Base-by-base conservation (phyloP, 2,329 filamentous ascomycete species). In the Clonostachys solani region DNA sequence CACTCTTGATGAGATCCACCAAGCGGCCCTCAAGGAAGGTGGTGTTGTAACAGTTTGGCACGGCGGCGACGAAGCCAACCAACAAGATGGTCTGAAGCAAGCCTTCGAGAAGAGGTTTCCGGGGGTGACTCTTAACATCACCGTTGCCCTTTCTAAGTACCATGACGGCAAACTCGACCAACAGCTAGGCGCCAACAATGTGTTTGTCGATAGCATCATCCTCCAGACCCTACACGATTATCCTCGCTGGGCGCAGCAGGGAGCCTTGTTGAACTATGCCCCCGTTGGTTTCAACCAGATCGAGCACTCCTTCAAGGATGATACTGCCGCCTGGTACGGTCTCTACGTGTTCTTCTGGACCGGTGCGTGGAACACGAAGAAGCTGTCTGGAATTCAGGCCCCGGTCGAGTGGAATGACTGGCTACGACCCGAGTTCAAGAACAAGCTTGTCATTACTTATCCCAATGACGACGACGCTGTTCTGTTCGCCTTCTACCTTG, bases 21-120 rank as follows among this genome's bases (percentile, higher is more conserved):
- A 99, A 78, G 67, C 97, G 90, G 60, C 90, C 88, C 61, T 95
- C 89, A 62, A 64, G 2, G 77, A 80, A 42, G 68, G 70, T 5
- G 68, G 66, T 3, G 57, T 67, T 2, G 64, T 78, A 4, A 76
- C 70, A 0, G 47, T 71, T 5, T 75, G 69, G 70, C 72, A 73
- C 38, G 74, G 74, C 3, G 75, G 74, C n/a, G 73, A 76, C 35
- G 71, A 76, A 48, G 52, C 52, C 29, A 56, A 54, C 40, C 68
- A 73, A 44, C 67, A 68, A 33, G 55, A 69, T 46, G 29, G 12
- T 2, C 49, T 76, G 15, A 75, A 72, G 53, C 37, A 57, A 5
- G 63, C 64, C 1, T 79, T 77, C 49, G 72, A 75, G 51, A 50
- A 56, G 2, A 60, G 63, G 1, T 80, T 78, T 52, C 75, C 76